phyloP scores from a whole-genome alignment of 306 rosid genomes.

The Calophaca sinica region DNA sequence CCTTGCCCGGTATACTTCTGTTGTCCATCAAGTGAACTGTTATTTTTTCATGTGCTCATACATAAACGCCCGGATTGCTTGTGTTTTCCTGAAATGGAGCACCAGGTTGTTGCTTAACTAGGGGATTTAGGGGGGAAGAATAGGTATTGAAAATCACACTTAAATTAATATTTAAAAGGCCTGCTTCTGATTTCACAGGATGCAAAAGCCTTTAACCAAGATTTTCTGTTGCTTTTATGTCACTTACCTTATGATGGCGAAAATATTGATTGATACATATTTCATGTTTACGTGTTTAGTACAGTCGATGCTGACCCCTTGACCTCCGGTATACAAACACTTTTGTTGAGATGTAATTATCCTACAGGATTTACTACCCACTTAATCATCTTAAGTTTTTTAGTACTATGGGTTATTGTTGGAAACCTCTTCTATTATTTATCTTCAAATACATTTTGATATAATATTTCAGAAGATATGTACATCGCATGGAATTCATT shows the following conservation, averaged over 20 bases:
- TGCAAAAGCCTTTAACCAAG: slow-evolving; percentile 37
- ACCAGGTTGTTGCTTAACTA: slow-evolving; percentile 39
- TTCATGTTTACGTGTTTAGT: slow-evolving; percentile 24
- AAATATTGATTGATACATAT: slow-evolving; percentile 27
- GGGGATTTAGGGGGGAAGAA: slow-evolving; percentile 22
- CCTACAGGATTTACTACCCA: background rate
- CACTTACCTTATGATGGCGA: slow-evolving; percentile 35
- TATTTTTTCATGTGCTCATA: slow-evolving; percentile 38
- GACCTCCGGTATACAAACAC: slow-evolving; percentile 1
- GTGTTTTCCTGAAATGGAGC: slow-evolving; percentile 37
- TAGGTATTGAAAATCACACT: slow-evolving; percentile 38
- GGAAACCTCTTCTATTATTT: too few relatives aligned
- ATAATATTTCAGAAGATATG: too few relatives aligned
- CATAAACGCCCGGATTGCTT: slow-evolving; percentile 24
- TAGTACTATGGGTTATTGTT: too few relatives aligned
- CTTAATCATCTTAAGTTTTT: too few relatives aligned
- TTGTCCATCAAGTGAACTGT: slow-evolving; percentile 43
- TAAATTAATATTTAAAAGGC: slow-evolving; percentile 37
- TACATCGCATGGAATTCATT: too few relatives aligned
- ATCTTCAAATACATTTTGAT: too few relatives aligned
- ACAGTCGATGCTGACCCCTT: slow-evolving; percentile 3
- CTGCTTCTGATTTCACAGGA: slow-evolving; percentile 44
- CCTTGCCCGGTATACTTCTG: slow-evolving; percentile 41
- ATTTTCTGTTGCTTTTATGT: slow-evolving; percentile 40
- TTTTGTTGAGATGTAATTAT: slow-evolving; percentile 31